Evolutionary conservation across 2,329 filamentous ascomycete species (phyloP).

Genomic region (Alternaria sp.): DNA sequence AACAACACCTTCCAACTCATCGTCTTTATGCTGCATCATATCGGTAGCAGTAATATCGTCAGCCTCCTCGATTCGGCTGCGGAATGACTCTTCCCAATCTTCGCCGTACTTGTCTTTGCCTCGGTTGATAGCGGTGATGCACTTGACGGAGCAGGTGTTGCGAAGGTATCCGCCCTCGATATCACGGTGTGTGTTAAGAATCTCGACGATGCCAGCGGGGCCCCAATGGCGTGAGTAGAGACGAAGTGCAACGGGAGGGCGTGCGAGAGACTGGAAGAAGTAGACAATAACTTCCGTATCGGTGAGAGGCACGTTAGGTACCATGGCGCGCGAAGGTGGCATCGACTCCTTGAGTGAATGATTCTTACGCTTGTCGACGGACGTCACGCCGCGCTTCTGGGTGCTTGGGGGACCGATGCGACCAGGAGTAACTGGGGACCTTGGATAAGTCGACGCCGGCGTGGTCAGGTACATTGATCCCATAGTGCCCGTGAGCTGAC

Average conservation of each 20-base stretch:
- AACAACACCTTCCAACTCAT: slow-evolving; percentile 1
- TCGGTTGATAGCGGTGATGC: slow-evolving; percentile 32
- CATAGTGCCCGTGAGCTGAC: neutral
- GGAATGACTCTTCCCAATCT: slow-evolving; percentile 19
- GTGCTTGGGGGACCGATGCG: slow-evolving; percentile 20
- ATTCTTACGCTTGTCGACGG: slow-evolving; percentile 25
- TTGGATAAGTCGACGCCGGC: neutral
- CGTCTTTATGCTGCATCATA: slow-evolving; percentile 17
- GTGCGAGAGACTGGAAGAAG: slow-evolving; percentile 40
- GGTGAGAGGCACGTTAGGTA: slow-evolving; percentile 38
- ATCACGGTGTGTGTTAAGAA: slow-evolving; percentile 35
- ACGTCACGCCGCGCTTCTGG: slow-evolving; percentile 12
- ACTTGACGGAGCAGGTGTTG: slow-evolving; percentile 44
- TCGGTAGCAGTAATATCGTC: slow-evolving; percentile 31
- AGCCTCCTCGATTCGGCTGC: slow-evolving; percentile 14
- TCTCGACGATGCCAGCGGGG: slow-evolving; percentile 28
- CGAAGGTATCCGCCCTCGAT: slow-evolving; percentile 36
- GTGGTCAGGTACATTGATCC: neutral
- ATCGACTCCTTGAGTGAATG: slow-evolving; percentile 32
- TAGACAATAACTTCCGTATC: slow-evolving; percentile 43
- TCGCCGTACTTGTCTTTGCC: slow-evolving; percentile 24
- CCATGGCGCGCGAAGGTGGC: slow-evolving; percentile 15
- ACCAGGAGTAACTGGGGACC: slow-evolving; percentile 16
- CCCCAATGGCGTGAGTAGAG: slow-evolving; percentile 38
- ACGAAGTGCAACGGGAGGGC: slow-evolving; percentile 35